Evolutionary conservation across 805 yeast species (phyloP), one percentile per base, ranked within the genome.

Genomic region (Starmerella stigmatis): DNA sequence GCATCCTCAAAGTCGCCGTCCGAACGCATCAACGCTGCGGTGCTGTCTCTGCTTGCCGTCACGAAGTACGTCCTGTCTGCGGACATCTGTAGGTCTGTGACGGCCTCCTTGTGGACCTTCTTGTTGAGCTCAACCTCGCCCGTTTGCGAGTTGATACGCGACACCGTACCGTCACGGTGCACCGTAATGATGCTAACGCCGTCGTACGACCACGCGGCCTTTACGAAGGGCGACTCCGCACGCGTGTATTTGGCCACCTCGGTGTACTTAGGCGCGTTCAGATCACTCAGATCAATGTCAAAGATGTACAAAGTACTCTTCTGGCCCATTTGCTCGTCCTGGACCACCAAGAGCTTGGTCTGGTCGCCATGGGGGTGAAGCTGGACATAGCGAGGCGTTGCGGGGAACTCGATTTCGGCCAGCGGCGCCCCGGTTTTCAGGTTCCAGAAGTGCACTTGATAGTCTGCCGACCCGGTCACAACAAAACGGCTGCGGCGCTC

Each of bases 311-410:
- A 75, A 34, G 85, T 73, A 63, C 96, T 95, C 44, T 70, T 71
- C 63, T 75, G 76, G 41, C 94, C 94, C 95, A 89, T 86, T 56
- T 85, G 94, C 60, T 83, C 84, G 64, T 88, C 96, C 29, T 92
- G 78, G 30, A 92, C 78, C 13, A 83, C 80, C 55, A 86, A 71
- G 46, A 86, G 68, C 43, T 50, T 47, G n/a, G 37, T 38, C 64
- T 72, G 73, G 47, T 69, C 66, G 54, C 80, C 81, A 56, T 78
- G 79, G 44, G 89, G 84, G 30, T 81, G 74, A 59, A 92, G 84
- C 60, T 85, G 86, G 42, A 86, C 94, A 64, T 88, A 75, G 69
- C 89, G 84, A 35, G 82, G 92, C n/a, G 96, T 94, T 26, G 94
- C 79, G 49, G 77, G 76, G 49, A 79, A 72, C 32, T 72, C 72